Conservation (phyloP, 2,329 filamentous ascomycete species). For the Cordyceps cateniannulata region DNA sequence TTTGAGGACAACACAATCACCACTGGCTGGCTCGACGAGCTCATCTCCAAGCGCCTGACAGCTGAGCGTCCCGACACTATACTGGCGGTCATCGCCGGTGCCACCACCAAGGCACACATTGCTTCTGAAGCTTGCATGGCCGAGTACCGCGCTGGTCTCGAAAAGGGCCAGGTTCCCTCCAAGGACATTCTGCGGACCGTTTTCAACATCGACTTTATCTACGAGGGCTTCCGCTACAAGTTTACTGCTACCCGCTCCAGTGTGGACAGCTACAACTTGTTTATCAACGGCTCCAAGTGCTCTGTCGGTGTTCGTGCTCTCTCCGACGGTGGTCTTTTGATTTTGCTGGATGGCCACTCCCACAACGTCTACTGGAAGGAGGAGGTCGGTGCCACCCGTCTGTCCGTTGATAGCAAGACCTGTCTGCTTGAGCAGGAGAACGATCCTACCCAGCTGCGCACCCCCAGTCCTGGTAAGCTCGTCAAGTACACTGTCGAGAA, state of each 20-base stretch:
- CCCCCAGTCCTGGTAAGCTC: slow-evolving; percentile 92
- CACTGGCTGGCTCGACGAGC: slow-evolving; percentile 96
- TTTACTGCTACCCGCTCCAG: slow-evolving; percentile 95
- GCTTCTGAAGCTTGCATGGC: slow-evolving; percentile 84
- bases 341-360: slow-evolving; percentile 84
- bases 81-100: slow-evolving; percentile 91
- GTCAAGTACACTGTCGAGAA: slow-evolving; percentile 98
- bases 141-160: slow-evolving; percentile 81
- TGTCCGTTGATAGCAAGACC: slow-evolving; percentile 97
- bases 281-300: slow-evolving; percentile 98
- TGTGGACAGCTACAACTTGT: slow-evolving; percentile 89
- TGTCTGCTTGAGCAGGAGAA: slow-evolving; percentile 98
- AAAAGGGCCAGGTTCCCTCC: slow-evolving; percentile 94
- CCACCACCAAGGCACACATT: slow-evolving; percentile 88
- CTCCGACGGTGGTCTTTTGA: slow-evolving; percentile 86
- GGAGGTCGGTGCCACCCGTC: slow-evolving; percentile 87
- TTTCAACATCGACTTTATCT: slow-evolving; percentile 97
- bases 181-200: slow-evolving; percentile 98
- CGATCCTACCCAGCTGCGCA: slow-evolving; percentile 92
- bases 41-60: slow-evolving; percentile 95
- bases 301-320: slow-evolving; percentile 87
- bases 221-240: slow-evolving; percentile 93
- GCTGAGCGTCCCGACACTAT: slow-evolving; percentile 91
- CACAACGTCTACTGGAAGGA: slow-evolving; percentile 99
- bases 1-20: slow-evolving; percentile 99